These are phyloP conservation scores for Colletotrichum ledebouriae DNA, from an alignment of 2,329 filamentous ascomycete species.

Conservation along the genomic window DNA sequence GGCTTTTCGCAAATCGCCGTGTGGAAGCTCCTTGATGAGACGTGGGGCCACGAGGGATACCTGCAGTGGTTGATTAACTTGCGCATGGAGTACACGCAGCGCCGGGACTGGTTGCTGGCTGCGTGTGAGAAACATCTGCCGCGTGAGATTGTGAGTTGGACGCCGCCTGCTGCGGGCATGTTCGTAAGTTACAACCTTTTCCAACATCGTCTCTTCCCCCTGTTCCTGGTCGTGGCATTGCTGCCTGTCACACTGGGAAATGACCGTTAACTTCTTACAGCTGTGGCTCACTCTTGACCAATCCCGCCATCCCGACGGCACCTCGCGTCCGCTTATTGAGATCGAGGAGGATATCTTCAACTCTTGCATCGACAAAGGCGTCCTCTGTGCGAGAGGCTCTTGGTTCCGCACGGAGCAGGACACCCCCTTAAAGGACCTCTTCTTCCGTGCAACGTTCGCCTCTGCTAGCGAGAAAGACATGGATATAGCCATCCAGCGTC, in stretches of 20 bases:
- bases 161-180: slow-evolving; percentile 88
- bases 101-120: slow-evolving; percentile 81
- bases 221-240: too few relatives aligned
- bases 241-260: background rate
- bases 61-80: slow-evolving; percentile 90
- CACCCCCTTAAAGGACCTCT: slow-evolving; percentile 73
- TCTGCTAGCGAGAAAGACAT: slow-evolving; percentile 81
- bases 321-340: slow-evolving; percentile 66
- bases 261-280: slow-evolving; percentile 51
- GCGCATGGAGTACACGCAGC: slow-evolving; percentile 82
- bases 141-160: slow-evolving; percentile 81
- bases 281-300: slow-evolving; percentile 81
- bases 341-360: slow-evolving; percentile 92
- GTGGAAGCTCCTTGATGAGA: slow-evolving; percentile 91
- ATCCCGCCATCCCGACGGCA: slow-evolving; percentile 72
- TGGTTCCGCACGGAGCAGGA: slow-evolving; percentile 89
- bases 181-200: slow-evolving; percentile 76
- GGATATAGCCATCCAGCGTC: slow-evolving; percentile 77
- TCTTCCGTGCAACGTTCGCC: slow-evolving; percentile 92
- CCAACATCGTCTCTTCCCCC: slow-evolving; percentile 8
- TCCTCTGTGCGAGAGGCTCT: slow-evolving; percentile 85
- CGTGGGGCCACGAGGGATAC: slow-evolving; percentile 94
- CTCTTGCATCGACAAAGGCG: slow-evolving; percentile 79
- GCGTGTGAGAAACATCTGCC: slow-evolving; percentile 87
- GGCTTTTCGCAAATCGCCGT: slow-evolving; percentile 88